Percentiles rank a stretch among this genome's conserved stretches.
Conservation (phyloP, 2,329 filamentous ascomycete species). For the Xylaria sp. region DNA sequence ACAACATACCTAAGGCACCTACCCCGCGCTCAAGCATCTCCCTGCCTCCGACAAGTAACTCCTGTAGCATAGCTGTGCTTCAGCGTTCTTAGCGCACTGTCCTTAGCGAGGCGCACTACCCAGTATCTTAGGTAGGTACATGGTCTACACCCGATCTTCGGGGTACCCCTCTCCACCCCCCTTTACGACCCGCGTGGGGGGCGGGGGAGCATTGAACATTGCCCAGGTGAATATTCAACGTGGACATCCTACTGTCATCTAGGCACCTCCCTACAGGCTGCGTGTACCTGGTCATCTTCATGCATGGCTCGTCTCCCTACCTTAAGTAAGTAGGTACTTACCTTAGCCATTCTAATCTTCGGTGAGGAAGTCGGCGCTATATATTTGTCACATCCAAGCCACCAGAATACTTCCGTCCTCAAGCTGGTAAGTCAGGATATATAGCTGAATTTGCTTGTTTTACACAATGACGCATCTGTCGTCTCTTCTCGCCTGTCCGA, state of each 20-base stretch:
- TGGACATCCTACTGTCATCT: no score
- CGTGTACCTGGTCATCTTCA: no score
- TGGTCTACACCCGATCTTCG: not conserved
- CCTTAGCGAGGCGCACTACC: not conserved
- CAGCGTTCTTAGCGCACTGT: not conserved
- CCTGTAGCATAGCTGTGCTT: no score
- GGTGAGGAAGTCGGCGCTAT: no score
- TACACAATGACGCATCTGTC: no score
- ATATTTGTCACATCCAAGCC: constrained; percentile 14
- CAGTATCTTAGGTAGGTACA: not conserved
- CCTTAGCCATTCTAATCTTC: not conserved
- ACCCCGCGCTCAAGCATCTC: constrained; percentile 2
- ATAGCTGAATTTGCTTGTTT: no score
- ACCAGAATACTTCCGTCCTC: no score
- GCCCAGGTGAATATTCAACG: no score
- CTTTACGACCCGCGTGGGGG: not conserved
- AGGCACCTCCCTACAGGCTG: no score
- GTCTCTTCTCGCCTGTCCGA: no score
- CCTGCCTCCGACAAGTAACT: no score
- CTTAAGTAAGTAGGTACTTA: not conserved
- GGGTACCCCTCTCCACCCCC: not conserved
- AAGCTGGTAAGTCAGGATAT: no score
- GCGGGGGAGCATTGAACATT: not conserved
- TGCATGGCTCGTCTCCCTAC: constrained; percentile 12
- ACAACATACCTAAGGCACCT: not conserved